Evolutionary conservation across 1,139 yeast genomes (phyloP), one percentile per base, ranked within the genome.

Genomic region (Candida tunisiensis): DNA sequence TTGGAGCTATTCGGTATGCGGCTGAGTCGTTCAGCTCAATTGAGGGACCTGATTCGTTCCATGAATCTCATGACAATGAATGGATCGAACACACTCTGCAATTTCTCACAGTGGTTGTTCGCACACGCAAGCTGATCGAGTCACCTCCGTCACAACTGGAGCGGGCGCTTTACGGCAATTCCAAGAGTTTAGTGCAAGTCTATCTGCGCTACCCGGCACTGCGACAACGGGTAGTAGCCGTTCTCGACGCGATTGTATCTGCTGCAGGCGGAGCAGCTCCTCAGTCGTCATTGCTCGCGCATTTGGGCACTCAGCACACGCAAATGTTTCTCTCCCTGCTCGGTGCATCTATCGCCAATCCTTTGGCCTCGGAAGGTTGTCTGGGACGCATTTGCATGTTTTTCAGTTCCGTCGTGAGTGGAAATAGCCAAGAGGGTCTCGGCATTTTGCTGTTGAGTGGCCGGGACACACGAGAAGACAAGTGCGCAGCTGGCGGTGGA

Each of bases 201-300:
- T 82, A 77, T 44, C 55, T 70, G 4, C 56, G 57, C 15, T 55
- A 62, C 25, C 59, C 60, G 8, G 41, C 53, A 0, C 54, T 73
- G 28, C 65, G 80, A 34, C 52, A 55, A 19, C 56, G 57, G 11
- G 58, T 79, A 1, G 51, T 80, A 22, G 65, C 64, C 25, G 50
- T 82, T 21, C 53, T 83, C 21, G 65, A 77, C 3, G 58, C 70
- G 3, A 51, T 83, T 25, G 71, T 82, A n/a, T n/a, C n/a, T 1
- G 59, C 60, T 18, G 78, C 74, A 0, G 52, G 57, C 8, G 74
- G 88, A 77, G 57, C 59, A 6, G 39, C 36, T 8, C 62, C 64
- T 15, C 67, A 70, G 21, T 93, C 93, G 3, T 80, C 93, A 1
- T 54, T 88, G 29, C 56, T 85, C 23, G 79, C 95, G 0, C 83